Conservation (phyloP, 2,329 filamentous ascomycete genomes). For the Phaeophleospora eucalypticola region DNA sequence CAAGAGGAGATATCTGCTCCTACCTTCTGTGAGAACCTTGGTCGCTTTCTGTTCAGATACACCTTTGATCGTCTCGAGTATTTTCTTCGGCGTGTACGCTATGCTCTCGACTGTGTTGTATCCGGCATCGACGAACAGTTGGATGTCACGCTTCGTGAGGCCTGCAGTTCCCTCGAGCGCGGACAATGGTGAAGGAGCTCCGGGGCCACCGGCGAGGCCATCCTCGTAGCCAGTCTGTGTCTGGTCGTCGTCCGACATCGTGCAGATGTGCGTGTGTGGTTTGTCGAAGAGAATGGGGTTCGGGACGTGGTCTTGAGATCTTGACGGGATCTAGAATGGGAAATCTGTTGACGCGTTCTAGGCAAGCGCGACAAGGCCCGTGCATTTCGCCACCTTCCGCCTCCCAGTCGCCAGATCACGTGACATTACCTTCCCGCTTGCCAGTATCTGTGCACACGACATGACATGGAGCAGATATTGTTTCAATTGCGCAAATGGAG, state of each 20-base stretch:
- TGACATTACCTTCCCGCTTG: too few relatives aligned
- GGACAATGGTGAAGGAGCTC: slow-evolving; percentile 84
- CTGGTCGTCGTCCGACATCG: slow-evolving; percentile 55
- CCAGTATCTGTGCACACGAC: too few relatives aligned
- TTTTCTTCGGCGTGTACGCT: slow-evolving; percentile 78
- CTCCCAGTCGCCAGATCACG: not conserved
- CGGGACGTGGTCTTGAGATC: too few relatives aligned
- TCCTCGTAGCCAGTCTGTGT: slow-evolving; percentile 74
- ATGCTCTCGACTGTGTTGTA: slow-evolving; percentile 95
- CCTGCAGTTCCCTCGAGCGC: slow-evolving; percentile 85
- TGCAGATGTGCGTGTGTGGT: not conserved
- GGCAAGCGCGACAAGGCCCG: not conserved
- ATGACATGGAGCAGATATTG: too few relatives aligned
- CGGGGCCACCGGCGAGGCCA: slow-evolving; percentile 69
- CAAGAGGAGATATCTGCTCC: slow-evolving; percentile 15
- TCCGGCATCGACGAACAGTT: slow-evolving; percentile 84
- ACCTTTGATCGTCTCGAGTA: slow-evolving; percentile 52
- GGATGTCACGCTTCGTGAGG: slow-evolving; percentile 91
- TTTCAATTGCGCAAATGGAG: too few relatives aligned
- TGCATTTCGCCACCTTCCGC: not conserved
- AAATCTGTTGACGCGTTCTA: not conserved
- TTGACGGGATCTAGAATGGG: not conserved
- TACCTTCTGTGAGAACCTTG: slow-evolving; percentile 87
- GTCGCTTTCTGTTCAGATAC: slow-evolving; percentile 86
- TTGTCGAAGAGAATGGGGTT: not conserved